Base-by-base conservation (phyloP, 2,329 filamentous ascomycete species). In the Sarocladium strictum region DNA sequence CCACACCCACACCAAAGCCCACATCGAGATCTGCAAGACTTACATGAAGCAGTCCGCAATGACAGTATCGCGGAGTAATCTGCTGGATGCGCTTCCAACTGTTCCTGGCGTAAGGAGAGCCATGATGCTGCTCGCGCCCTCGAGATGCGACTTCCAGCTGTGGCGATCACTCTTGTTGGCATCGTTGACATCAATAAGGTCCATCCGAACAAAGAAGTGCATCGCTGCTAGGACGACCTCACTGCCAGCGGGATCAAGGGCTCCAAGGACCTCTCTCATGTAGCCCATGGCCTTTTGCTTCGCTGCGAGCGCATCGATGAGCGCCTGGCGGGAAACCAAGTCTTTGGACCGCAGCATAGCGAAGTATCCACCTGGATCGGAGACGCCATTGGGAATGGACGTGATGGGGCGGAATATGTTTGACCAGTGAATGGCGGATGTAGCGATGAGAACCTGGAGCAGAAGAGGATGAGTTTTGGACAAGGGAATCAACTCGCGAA, bases 191-290 rank as follows among this genome's bases (percentile, higher is more conserved):
- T 79, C 76, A 45, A 79, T 74, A n/a, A 79, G 65, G 52, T 78
- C 69, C 56, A 79, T 76, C 56, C 77, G 76, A 63, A 79, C 69
- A 55, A 78, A 77, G 62, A 78, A 78, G 51, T 78, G 69, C 55
- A 77, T 72, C 1, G 76, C 74, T 9, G 75, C 75, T 15, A 78
- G 64, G 26, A 75, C 64, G 29, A 76, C 72, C 58, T 78, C 75
- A 45, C 69, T 73, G n/a, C 72, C 72, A 1, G 66, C 69, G 6
- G 69, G 64, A 53, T 72, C 67, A 37, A 68, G 61, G 17, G 69
- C 67, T 19, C 72, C 67, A 11, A 78, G 64, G 14, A 74, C 68
- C 23, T 59, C 61, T 40, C 72, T 70, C 17, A 77, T 64, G 53
- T 72, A 69, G 57, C 66, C 69, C 61, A 77, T 75, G 38, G 75